Evolutionary conservation across 2,329 filamentous ascomycete species (phyloP).

Genomic region (Fusarium nelsonii): DNA sequence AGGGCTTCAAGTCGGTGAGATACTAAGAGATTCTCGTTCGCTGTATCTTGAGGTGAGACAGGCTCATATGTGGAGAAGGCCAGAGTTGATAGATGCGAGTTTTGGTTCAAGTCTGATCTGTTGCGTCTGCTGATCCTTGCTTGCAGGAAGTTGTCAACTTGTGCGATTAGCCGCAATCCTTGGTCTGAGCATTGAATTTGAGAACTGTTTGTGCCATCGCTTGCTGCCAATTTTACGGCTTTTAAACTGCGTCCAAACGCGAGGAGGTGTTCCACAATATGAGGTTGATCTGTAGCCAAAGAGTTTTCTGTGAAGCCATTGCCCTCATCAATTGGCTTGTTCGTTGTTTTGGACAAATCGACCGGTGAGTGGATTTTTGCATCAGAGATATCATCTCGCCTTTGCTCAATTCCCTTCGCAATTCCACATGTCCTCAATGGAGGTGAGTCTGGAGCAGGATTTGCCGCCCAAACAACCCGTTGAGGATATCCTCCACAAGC

Average conservation of each 20-base stretch:
- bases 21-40: constrained; percentile 21
- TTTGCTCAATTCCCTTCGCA: not conserved
- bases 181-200: constrained; percentile 11
- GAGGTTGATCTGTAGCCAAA: constrained; percentile 5
- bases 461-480: constrained; percentile 49
- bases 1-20: constrained; percentile 51
- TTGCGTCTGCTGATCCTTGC: constrained; percentile 40
- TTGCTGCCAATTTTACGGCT: constrained; percentile 7
- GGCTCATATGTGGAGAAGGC: not conserved
- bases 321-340: not conserved
- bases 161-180: constrained; percentile 43
- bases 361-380: not conserved
- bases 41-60: not conserved
- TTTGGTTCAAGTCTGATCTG: not conserved
- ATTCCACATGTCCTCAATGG: not conserved
- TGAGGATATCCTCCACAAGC: constrained; percentile 51
- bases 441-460: not conserved
- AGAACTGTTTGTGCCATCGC: not conserved
- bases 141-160: constrained; percentile 46
- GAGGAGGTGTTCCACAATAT: constrained; percentile 34
- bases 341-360: no score
- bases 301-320: not conserved
- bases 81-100: not conserved
- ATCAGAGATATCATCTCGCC: not conserved
- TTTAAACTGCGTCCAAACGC: constrained; percentile 47